phyloP scores from a whole-genome alignment of 1,284 basidiomycete species.

The Irpex sp. region DNA sequence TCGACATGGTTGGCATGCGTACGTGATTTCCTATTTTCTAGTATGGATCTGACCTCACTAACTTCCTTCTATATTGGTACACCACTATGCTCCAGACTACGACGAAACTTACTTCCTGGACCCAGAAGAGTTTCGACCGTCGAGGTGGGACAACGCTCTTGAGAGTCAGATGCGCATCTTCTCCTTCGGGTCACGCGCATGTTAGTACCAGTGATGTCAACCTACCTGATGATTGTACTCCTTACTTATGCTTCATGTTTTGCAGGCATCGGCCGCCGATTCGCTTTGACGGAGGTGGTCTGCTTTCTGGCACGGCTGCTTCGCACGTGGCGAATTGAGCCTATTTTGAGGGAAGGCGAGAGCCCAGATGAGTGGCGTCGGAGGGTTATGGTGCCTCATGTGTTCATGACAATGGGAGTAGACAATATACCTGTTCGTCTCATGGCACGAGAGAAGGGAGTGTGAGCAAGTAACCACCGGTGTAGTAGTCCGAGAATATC shows the following conservation, averaged over 20 bases:
- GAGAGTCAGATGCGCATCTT: constrained; percentile 10
- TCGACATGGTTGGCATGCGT: constrained; percentile 53
- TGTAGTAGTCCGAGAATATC: too few relatives aligned
- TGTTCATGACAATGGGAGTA: too few relatives aligned
- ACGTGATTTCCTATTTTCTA: constrained; percentile 21
- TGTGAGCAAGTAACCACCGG: too few relatives aligned
- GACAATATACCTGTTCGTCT: too few relatives aligned
- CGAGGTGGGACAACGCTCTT: constrained; percentile 34
- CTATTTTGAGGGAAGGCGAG: constrained; percentile 1
- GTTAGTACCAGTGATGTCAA: constrained; percentile 19
- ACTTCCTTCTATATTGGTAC: constrained; percentile 14
- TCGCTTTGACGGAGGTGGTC: constrained; percentile 5
- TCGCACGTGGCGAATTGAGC: constrained; percentile 4
- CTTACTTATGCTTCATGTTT: neutral
- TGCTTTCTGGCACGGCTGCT: constrained; percentile 5
- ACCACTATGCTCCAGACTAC: neutral
- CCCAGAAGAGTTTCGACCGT: constrained; percentile 34
- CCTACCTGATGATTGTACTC: neutral
- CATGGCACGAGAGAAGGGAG: too few relatives aligned
- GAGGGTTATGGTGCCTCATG: neutral
- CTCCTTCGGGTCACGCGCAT: constrained; percentile 43
- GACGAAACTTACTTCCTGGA: constrained; percentile 37
- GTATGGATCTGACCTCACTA: constrained; percentile 13
- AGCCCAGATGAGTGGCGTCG: constrained; percentile 4
- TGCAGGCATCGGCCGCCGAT: constrained; percentile 8